Evolutionary conservation across 1,284 basidiomycete genomes (phyloP), one percentile per base, ranked within the genome.

Genomic region (Apiotrichum siamense): DNA sequence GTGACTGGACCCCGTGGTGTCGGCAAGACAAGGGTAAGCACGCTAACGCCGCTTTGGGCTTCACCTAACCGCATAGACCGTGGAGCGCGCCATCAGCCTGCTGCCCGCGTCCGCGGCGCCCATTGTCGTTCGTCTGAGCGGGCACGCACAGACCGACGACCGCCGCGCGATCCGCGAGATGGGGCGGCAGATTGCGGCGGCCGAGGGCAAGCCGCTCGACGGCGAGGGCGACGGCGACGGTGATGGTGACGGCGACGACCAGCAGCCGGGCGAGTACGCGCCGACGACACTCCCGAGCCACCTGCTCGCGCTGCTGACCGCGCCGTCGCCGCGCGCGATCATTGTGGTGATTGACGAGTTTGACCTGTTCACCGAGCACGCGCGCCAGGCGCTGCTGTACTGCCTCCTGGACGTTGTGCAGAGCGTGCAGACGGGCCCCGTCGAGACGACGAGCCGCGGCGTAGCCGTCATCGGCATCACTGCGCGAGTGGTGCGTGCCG

Each of bases 151-250:
- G 59, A 81, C 79, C 25, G 88, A 84, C 43, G 93, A 96, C 67
- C 80, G 86, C 25, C 76, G 89, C 4, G 93, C 93, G n/a, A 82
- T 96, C 68, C 83, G 85, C n/a, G 89, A 94, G 71, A 87, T 97
- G 61, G 88, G 88, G 0, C 77, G 84, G 47, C 93, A 97, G 64
- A 75, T 78, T 23, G 71, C 71, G 13, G 64, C 66, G 35, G 74
- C 72, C 7, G 73, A 75, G 35, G 73, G 70, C 0, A 76, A 77
- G 31, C 68, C 62, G 2, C 47, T 57, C 4, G 61, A 55, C 17
- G 60, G 46, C 7, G 63, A 62, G 0, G 67, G 67, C 3, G 67
- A 62, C 7, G 65, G n/a, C n/a, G n/a, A n/a, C n/a, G n/a, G n/a
- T n/a, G n/a, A n/a, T n/a, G n/a, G n/a, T n/a, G n/a, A n/a, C n/a